These are phyloP conservation scores for Arthrobotrys iridis DNA, from an alignment of 2,329 filamentous ascomycete species.

Conservation along the genomic window DNA sequence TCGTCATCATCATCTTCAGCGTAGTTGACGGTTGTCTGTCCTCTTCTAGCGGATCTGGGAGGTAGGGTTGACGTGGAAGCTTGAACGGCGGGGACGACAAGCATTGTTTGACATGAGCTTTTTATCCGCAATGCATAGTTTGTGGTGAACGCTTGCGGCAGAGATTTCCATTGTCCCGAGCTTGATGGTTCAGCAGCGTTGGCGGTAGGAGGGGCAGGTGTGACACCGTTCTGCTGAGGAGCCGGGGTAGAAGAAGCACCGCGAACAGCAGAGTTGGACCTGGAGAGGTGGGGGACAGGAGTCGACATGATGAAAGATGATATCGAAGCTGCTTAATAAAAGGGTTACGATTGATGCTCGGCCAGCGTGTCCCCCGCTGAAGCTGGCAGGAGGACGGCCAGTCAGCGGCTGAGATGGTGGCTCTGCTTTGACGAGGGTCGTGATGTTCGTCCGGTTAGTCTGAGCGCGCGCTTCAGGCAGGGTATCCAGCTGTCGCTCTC, in stretches of 20 bases:
- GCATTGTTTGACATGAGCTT: constrained; percentile 55
- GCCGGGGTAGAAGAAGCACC: constrained; percentile 42
- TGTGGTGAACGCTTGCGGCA: constrained; percentile 56
- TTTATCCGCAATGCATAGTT: constrained; percentile 57
- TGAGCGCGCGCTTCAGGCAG: not conserved
- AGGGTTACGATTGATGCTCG: not conserved
- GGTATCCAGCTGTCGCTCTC: not conserved
- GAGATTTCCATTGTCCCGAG: too few species aligned
- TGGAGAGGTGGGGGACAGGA: constrained; percentile 27
- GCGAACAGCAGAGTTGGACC: constrained; percentile 40
- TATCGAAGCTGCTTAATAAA: constrained; percentile 12
- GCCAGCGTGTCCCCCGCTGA: constrained; percentile 18
- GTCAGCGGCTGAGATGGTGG: not conserved
- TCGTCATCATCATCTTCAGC: constrained; percentile 95
- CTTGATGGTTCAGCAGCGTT: not conserved
- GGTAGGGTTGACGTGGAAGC: constrained; percentile 53
- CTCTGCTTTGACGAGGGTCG: not conserved
- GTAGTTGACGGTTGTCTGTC: constrained; percentile 96
- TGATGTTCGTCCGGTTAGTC: not conserved
- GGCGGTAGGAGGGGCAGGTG: not conserved
- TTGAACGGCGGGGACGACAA: constrained; percentile 56
- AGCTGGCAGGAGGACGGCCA: not conserved
- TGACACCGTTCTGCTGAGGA: constrained; percentile 30
- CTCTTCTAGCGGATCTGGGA: constrained; percentile 78
- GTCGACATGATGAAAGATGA: constrained; percentile 29